These are phyloP conservation scores for Acanthamoeba quina DNA, from an alignment of 208 protist genomes.

Conservation along the genomic window DNA sequence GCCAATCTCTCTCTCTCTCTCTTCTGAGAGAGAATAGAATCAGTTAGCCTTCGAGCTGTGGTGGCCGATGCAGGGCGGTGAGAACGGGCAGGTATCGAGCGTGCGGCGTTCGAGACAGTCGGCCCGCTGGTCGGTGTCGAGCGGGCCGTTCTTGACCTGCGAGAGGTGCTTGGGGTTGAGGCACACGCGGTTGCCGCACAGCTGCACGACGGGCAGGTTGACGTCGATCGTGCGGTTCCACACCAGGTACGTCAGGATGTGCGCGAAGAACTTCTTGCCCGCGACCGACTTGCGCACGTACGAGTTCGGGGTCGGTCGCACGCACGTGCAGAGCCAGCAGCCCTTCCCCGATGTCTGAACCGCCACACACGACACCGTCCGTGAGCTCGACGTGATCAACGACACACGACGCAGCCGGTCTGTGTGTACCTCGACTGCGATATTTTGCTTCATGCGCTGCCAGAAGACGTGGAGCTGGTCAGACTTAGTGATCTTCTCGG, in stretches of 20 bases:
- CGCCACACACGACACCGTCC: not conserved
- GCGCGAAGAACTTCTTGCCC: slow-evolving; percentile 13
- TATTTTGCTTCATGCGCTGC: slow-evolving; percentile 19
- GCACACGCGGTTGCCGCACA: slow-evolving; percentile 12
- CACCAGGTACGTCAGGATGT: not conserved
- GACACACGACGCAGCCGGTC: not conserved
- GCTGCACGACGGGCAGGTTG: slow-evolving; percentile 17
- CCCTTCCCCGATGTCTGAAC: not conserved
- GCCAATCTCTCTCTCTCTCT: too few species aligned
- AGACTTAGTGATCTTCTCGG: not conserved
- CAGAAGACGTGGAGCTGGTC: not conserved
- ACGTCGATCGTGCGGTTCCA: slow-evolving; percentile 37
- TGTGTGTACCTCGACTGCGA: not conserved
- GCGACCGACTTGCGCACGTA: slow-evolving; percentile 26
- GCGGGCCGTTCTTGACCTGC: not conserved
- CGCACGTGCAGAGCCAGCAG: slow-evolving; percentile 17
- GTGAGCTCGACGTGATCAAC: not conserved
- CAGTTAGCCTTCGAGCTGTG: not conserved
- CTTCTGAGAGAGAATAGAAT: not conserved
- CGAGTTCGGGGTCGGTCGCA: not conserved
- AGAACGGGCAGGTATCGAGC: not conserved
- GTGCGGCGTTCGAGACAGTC: not conserved
- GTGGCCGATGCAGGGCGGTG: not conserved
- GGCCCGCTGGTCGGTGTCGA: not conserved
- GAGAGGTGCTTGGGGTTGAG: not conserved